These are phyloP conservation scores for Heliamphora exappendiculata DNA, from an alignment of 148 eudicot genomes.

Conservation along the genomic window DNA sequence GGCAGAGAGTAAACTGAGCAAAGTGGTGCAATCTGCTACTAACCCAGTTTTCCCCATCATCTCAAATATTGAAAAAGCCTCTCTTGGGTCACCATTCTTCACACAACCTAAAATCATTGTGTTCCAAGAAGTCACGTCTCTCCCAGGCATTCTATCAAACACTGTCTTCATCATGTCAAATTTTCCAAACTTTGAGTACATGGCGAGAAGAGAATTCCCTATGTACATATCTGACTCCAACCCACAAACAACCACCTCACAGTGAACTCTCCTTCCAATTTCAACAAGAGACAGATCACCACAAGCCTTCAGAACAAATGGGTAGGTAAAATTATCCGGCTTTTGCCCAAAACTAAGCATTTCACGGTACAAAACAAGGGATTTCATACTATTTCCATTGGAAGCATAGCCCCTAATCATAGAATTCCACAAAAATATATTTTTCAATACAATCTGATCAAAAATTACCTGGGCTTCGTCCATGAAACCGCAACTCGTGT, in stretches of 20 bases:
- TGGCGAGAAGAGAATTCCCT: constrained; percentile 21
- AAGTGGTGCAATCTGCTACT: constrained; percentile 19
- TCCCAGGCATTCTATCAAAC: constrained; percentile 33
- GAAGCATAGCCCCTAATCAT: constrained; percentile 19
- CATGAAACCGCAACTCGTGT: constrained; percentile 10
- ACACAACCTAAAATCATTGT: constrained; percentile 22
- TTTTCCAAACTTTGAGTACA: constrained; percentile 20
- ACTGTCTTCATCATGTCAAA: constrained; percentile 15
- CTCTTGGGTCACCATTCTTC: constrained; percentile 18
- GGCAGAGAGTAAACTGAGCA: constrained; percentile 24
- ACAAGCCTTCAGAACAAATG: constrained; percentile 33
- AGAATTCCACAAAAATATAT: constrained; percentile 17
- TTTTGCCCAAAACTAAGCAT: constrained; percentile 9
- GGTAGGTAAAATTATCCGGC: constrained; percentile 32
- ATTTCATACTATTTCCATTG: neutral
- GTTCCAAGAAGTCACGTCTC: constrained; percentile 33
- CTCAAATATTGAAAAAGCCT: constrained; percentile 7
- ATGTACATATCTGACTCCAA: constrained; percentile 24
- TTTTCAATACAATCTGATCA: constrained; percentile 9
- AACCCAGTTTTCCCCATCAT: constrained; percentile 9
- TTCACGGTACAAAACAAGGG: constrained; percentile 10
- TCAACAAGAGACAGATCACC: constrained; percentile 21
- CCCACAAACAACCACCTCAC: constrained; percentile 26
- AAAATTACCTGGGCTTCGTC: constrained; percentile 8
- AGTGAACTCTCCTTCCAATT: constrained; percentile 23